phyloP scores from a whole-genome alignment of 2,329 filamentous ascomycete species.

The Beauveria sp. region DNA sequence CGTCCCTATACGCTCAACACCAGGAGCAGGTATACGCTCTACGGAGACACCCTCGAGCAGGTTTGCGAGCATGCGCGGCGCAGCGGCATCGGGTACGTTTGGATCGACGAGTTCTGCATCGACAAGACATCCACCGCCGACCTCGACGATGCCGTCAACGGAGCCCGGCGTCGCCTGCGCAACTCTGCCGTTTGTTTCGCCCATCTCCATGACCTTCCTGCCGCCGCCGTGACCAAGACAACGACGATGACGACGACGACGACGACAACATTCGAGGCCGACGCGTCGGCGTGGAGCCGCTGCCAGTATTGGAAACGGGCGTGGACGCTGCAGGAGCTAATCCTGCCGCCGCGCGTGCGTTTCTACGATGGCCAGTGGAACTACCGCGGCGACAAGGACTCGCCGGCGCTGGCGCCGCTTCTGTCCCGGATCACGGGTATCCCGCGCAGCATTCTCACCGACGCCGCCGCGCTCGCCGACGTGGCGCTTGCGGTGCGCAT shows the following conservation, averaged over 20 bases:
- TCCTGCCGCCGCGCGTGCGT: neutral
- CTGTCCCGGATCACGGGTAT: constrained; percentile 4
- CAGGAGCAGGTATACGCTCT: neutral
- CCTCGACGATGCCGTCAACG: constrained; percentile 10
- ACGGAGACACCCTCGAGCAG: neutral
- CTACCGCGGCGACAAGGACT: constrained; percentile 5
- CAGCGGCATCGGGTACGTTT: constrained; percentile 5
- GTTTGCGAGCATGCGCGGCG: neutral
- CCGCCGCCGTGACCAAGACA: too few species aligned
- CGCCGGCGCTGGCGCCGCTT: neutral
- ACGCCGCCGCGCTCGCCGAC: neutral
- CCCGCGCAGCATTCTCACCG: neutral
- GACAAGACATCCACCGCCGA: neutral
- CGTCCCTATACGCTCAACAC: neutral
- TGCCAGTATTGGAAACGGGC: constrained; percentile 9
- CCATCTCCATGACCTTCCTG: constrained; percentile 1
- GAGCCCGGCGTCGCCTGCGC: neutral
- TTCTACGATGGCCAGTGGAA: constrained; percentile 9
- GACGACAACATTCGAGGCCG: neutral
- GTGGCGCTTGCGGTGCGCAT: constrained; percentile 6
- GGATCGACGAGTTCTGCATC: constrained; percentile 8
- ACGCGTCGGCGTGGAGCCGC: neutral
- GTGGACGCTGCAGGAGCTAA: constrained; percentile 9
- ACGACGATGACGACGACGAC: neutral
- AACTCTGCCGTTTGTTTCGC: constrained; percentile 1